Evolutionary conservation across 257 asterid species (phyloP).

Genomic region (Mitragyna speciosa): DNA sequence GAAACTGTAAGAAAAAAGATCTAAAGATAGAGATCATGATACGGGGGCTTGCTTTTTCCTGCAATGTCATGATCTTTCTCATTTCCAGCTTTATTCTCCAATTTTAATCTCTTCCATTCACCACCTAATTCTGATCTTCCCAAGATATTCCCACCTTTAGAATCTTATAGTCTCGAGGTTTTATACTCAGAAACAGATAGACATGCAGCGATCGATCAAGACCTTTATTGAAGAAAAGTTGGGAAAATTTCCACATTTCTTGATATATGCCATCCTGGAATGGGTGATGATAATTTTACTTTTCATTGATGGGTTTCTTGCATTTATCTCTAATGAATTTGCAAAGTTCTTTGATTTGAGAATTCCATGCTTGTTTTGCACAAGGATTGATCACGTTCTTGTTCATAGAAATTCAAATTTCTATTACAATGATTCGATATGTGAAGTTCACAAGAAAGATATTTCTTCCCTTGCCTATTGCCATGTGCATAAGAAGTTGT

Average conservation of each 20-base stretch:
- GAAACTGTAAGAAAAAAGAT: conserved; percentile 25
- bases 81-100: conserved; percentile 24
- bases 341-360: conserved; percentile 60
- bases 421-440: conserved; percentile 72
- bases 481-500: conserved; percentile 67
- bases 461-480: conserved; percentile 84
- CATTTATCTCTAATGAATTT: conserved; percentile 61
- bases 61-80: conserved; percentile 62
- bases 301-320: conserved; percentile 64
- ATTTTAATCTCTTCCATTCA: conserved; percentile 15
- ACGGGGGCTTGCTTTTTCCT: conserved; percentile 40
- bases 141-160: conserved; percentile 5
- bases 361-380: conserved; percentile 80
- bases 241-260: conserved; percentile 57
- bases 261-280: conserved; percentile 63
- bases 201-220: conserved; percentile 27
- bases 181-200: background rate
- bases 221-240: conserved; percentile 50
- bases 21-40: conserved; percentile 52
- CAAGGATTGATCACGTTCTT: conserved; percentile 65
- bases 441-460: conserved; percentile 79
- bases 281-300: conserved; percentile 67
- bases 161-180: background rate
- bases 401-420: conserved; percentile 46
- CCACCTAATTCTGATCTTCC: background rate